phyloP scores from a whole-genome alignment of 495 filamentous ascomycete genomes.

The Penicillium malachiteum region DNA sequence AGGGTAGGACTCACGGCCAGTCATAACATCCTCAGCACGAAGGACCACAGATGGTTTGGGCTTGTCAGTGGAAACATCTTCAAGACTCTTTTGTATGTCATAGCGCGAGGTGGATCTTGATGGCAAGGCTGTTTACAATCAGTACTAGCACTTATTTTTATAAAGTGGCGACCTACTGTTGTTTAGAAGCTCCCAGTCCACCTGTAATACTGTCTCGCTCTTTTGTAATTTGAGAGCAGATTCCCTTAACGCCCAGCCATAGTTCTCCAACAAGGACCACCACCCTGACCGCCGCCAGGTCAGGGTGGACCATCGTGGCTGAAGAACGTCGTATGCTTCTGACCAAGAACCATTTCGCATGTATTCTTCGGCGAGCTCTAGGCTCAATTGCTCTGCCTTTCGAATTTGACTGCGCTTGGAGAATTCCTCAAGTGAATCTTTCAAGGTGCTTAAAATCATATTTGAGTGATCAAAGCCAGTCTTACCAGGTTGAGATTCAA shows the following conservation, averaged over 20 bases:
- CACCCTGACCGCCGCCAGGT: constrained; percentile 78
- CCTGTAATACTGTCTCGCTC: constrained; percentile 63
- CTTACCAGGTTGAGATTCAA: constrained; percentile 58
- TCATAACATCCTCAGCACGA: constrained; percentile 63
- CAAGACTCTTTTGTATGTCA: constrained; percentile 69
- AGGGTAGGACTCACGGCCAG: constrained; percentile 56
- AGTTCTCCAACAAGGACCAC: constrained; percentile 71
- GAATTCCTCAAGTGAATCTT: constrained; percentile 65
- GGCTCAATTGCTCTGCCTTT: constrained; percentile 63
- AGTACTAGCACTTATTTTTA: too few species aligned
- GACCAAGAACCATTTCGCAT: constrained; percentile 61
- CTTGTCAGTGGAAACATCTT: constrained; percentile 47
- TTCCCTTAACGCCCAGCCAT: constrained; percentile 71
- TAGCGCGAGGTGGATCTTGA: constrained; percentile 64
- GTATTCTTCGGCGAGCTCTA: constrained; percentile 69
- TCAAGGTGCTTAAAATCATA: constrained; percentile 59
- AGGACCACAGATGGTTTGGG: constrained; percentile 65
- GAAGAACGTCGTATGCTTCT: constrained; percentile 64
- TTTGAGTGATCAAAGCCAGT: constrained; percentile 61
- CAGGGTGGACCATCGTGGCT: constrained; percentile 69
- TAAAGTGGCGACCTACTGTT: constrained; percentile 52
- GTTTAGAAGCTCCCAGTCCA: constrained; percentile 84
- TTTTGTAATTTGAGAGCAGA: constrained; percentile 66
- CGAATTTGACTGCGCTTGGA: constrained; percentile 60
- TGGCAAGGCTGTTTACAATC: constrained; percentile 52